A percentile compares a stretch with the other conserved stretches of the same genome.
Evolutionary conservation across 805 yeast genomes (phyloP).

Genomic region (Lachancea mirantina): DNA sequence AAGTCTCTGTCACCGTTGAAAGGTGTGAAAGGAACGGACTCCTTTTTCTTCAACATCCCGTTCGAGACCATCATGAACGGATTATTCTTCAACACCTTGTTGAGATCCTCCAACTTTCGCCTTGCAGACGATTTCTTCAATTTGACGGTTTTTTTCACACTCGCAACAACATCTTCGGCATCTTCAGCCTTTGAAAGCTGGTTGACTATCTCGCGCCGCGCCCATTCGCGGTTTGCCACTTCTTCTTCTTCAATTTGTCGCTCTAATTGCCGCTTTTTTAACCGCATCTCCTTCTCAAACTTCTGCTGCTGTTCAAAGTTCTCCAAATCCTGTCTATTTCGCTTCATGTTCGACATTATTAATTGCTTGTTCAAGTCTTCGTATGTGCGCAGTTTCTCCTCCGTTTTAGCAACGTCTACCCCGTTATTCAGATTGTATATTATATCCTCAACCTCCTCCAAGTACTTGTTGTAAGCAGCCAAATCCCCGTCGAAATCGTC

Average conservation of each 20-base stretch:
- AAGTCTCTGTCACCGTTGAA: slow-evolving; percentile 81
- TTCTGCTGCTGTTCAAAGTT: slow-evolving; percentile 56
- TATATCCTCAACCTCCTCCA: slow-evolving; percentile 77
- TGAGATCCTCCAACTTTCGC: slow-evolving; percentile 40
- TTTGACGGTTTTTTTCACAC: slow-evolving; percentile 43
- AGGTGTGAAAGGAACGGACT: slow-evolving; percentile 76
- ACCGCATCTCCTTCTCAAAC: slow-evolving; percentile 59
- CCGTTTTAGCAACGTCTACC: slow-evolving; percentile 62
- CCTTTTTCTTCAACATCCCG: slow-evolving; percentile 26
- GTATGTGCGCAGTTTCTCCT: slow-evolving; percentile 55
- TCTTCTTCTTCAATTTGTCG: slow-evolving; percentile 59
- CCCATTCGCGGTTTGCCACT: slow-evolving; percentile 43
- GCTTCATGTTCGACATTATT: slow-evolving; percentile 68
- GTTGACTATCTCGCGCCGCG: slow-evolving; percentile 51
- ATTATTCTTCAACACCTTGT: slow-evolving; percentile 32
- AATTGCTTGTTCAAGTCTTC: slow-evolving; percentile 68
- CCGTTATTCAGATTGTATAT: slow-evolving; percentile 70
- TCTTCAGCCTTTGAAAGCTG: slow-evolving; percentile 40
- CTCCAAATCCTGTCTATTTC: slow-evolving; percentile 64
- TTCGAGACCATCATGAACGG: slow-evolving; percentile 30
- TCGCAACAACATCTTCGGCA: slow-evolving; percentile 44
- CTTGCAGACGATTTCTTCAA: slow-evolving; percentile 59
- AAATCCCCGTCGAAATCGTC: slow-evolving; percentile 57
- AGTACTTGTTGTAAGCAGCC: slow-evolving; percentile 61
- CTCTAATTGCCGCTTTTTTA: slow-evolving; percentile 44